These are phyloP conservation scores for Suzukiozyma palmioleophila DNA, from an alignment of 1,139 yeast species.

Conservation along the genomic window DNA sequence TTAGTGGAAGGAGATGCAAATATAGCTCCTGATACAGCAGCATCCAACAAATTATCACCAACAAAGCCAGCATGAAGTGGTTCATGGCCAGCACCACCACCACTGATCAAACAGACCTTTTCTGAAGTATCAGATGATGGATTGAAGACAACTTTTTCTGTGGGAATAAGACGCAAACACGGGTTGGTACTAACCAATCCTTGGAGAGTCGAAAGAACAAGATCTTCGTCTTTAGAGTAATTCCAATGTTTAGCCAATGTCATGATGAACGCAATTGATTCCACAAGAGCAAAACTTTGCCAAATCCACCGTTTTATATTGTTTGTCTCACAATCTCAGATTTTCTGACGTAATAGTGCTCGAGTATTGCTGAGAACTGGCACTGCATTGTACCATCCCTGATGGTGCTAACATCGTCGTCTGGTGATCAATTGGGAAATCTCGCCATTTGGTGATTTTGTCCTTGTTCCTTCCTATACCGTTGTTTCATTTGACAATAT, in stretches of 20 bases:
- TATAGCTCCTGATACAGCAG: constrained; percentile 83
- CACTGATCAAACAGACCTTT: constrained; percentile 72
- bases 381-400: too few relatives aligned
- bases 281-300: too few relatives aligned
- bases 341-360: background rate
- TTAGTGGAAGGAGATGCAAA: constrained; percentile 92
- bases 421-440: too few relatives aligned
- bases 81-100: constrained; percentile 97
- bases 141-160: constrained; percentile 64
- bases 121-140: constrained; percentile 29
- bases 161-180: constrained; percentile 53
- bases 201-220: constrained; percentile 59
- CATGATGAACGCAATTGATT: constrained; percentile 5
- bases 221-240: constrained; percentile 44
- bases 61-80: constrained; percentile 91
- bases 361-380: background rate
- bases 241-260: constrained; percentile 48
- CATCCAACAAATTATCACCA: constrained; percentile 76
- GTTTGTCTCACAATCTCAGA: too few relatives aligned
- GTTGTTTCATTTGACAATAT: too few relatives aligned
- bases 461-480: too few relatives aligned
- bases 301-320: too few relatives aligned
- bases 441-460: too few relatives aligned
- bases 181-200: constrained; percentile 75
- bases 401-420: too few relatives aligned